These are phyloP conservation scores for Tardiomyces blankii DNA, from an alignment of 1,139 yeast genomes.

Conservation along the genomic window DNA sequence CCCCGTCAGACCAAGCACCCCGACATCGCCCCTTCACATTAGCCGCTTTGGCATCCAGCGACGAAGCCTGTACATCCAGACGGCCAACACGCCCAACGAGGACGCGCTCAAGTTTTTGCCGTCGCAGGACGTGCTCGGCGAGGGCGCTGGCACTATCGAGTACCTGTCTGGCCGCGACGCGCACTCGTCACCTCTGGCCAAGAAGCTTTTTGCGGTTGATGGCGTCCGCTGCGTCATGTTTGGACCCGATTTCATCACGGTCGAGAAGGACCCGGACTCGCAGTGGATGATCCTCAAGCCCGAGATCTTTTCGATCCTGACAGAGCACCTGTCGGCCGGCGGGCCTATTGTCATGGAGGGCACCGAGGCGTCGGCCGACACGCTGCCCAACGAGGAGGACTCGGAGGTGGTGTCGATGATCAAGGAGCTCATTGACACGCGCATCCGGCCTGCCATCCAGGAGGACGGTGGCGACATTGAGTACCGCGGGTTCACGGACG, in stretches of 20 bases:
- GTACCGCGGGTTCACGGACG: constrained; percentile 54
- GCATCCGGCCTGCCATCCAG: constrained; percentile 80
- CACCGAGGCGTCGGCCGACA: constrained; percentile 40
- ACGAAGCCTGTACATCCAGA: constrained; percentile 35
- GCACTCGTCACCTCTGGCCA: constrained; percentile 71
- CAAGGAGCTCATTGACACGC: constrained; percentile 83
- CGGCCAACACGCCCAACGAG: constrained; percentile 77
- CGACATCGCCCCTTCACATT: too few relatives aligned
- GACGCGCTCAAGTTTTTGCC: constrained; percentile 89
- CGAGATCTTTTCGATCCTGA: constrained; percentile 72
- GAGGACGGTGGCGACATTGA: constrained; percentile 82
- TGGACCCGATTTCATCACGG: constrained; percentile 78
- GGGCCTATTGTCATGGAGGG: constrained; percentile 38
- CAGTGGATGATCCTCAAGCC: constrained; percentile 79
- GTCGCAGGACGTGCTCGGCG: constrained; percentile 44
- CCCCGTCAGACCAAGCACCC: background rate
- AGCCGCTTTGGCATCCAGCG: background rate
- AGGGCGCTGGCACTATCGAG: constrained; percentile 37
- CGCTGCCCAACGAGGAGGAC: constrained; percentile 46
- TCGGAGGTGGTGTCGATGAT: constrained; percentile 81
- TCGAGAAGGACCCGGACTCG: constrained; percentile 49
- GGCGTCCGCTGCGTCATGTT: constrained; percentile 86
- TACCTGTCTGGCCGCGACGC: constrained; percentile 63
- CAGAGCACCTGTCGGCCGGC: constrained; percentile 77
- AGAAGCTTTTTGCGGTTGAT: constrained; percentile 64